A percentile compares a stretch with the other conserved stretches of the same genome.
Conservation (phyloP, 257 asterid species). For the Anisodus acutangulus region DNA sequence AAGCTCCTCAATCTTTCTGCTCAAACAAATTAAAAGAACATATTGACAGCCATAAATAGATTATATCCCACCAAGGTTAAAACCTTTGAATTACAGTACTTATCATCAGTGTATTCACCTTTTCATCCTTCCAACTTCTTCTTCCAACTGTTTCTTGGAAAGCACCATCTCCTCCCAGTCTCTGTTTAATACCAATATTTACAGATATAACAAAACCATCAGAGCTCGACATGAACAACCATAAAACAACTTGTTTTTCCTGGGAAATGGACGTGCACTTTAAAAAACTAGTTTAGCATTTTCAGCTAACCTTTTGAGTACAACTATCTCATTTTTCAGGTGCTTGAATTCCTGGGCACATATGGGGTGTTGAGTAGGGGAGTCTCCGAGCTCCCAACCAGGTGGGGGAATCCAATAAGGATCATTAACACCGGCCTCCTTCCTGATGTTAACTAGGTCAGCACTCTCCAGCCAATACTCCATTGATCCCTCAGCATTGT, state of each 20-base stretch:
- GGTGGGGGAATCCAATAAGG: conserved; percentile 97
- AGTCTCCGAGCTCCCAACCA: conserved; percentile 93
- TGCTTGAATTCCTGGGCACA: conserved; percentile 72
- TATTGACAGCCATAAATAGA: background rate
- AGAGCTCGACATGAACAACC: background rate
- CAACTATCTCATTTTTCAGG: conserved; percentile 58
- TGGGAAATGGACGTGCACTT: background rate
- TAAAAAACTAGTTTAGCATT: background rate
- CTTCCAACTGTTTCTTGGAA: conserved; percentile 61
- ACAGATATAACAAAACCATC: background rate
- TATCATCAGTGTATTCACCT: conserved; percentile 41
- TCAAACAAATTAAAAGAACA: conserved; percentile 6
- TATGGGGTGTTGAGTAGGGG: conserved; percentile 86
- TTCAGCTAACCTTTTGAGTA: conserved; percentile 60
- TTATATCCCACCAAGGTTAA: background rate
- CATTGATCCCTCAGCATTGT: conserved; percentile 96
- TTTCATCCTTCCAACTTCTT: conserved; percentile 66
- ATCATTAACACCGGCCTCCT: conserved; percentile 79
- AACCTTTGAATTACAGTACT: background rate
- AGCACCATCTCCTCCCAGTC: conserved; percentile 49
- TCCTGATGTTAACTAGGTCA: conserved; percentile 70
- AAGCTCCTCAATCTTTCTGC: conserved; percentile 65
- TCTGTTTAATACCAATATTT: conserved; percentile 42
- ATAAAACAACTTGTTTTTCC: background rate
- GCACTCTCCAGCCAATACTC: conserved; percentile 98